A percentile compares a stretch with the other conserved stretches of the same genome.
Conservation (phyloP, 2,329 filamentous ascomycete species). For the Davidsoniella neocaledoniae region DNA sequence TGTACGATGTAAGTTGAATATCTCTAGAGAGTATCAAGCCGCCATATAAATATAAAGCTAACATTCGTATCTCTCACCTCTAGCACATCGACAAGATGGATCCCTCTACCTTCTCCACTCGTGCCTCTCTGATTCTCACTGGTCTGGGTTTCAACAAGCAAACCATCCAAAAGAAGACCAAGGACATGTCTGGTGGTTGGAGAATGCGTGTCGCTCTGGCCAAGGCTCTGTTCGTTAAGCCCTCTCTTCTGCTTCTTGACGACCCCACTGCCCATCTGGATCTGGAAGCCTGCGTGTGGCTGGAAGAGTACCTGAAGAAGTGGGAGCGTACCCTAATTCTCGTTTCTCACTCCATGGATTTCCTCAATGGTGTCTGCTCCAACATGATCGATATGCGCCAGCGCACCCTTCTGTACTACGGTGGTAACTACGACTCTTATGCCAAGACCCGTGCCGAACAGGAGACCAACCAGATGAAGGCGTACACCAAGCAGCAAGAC, state of each 20-base stretch:
- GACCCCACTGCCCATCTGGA: conserved; percentile 99
- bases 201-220: conserved; percentile 96
- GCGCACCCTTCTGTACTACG: conserved; percentile 86
- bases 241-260: conserved; percentile 84
- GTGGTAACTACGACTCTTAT: conserved; percentile 99
- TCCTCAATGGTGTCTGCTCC: conserved; percentile 95
- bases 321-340: conserved; percentile 95
- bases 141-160: conserved; percentile 98
- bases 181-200: conserved; percentile 99
- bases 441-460: conserved; percentile 86
- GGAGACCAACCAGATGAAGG: conserved; percentile 97
- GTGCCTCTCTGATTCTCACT: conserved; percentile 89
- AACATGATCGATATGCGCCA: conserved; percentile 98
- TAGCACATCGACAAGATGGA: conserved; percentile 99
- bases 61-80: conserved; percentile 13
- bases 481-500: conserved; percentile 97
- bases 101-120: conserved; percentile 87
- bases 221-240: conserved; percentile 97
- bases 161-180: conserved; percentile 98
- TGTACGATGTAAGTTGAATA: conserved; percentile 65
- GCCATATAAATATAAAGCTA: conserved; percentile 7
- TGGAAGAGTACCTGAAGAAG: conserved; percentile 99
- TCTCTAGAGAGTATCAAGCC: conserved; percentile 4
- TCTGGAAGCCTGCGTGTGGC: conserved; percentile 97
- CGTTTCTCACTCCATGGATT: conserved; percentile 96